Conservation (phyloP, 106 monocot species). For the Phalaenopsis aphrodite region DNA sequence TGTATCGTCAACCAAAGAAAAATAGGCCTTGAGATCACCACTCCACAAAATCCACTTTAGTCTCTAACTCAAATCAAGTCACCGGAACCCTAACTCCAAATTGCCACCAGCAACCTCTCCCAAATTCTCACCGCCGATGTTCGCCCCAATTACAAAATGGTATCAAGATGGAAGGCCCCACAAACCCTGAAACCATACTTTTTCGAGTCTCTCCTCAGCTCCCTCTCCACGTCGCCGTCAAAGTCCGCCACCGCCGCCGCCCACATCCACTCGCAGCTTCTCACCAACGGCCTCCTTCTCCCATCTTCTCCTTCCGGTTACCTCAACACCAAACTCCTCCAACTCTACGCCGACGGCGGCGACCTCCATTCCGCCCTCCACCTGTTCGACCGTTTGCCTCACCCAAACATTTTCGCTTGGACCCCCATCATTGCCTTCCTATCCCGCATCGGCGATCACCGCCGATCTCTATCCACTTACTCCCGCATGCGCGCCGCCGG, state of each 20-base stretch:
- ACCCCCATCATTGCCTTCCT: constrained; percentile 20
- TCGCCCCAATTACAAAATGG: neutral
- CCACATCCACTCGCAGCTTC: constrained; percentile 10
- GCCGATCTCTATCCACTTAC: constrained; percentile 8
- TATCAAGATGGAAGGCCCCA: neutral
- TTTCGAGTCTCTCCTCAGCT: neutral
- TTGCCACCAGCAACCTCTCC: neutral
- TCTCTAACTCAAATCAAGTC: no score
- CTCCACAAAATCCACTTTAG: no score
- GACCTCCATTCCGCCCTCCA: constrained; percentile 16
- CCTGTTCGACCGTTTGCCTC: constrained; percentile 18
- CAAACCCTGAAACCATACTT: neutral
- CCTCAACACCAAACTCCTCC: constrained; percentile 25
- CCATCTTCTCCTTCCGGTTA: constrained; percentile 6
- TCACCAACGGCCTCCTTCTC: constrained; percentile 10
- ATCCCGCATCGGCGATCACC: constrained; percentile 13
- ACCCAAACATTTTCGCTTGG: constrained; percentile 26
- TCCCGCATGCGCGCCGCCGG: constrained; percentile 15
- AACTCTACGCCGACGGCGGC: constrained; percentile 24
- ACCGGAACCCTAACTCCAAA: no score
- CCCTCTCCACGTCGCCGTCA: neutral
- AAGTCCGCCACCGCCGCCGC: neutral
- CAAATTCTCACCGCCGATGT: neutral
- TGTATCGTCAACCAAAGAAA: no score
- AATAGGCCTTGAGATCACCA: no score